These are phyloP conservation scores for Basipetospora chlamydospora DNA, from an alignment of 2,329 filamentous ascomycete genomes.

Conservation along the genomic window DNA sequence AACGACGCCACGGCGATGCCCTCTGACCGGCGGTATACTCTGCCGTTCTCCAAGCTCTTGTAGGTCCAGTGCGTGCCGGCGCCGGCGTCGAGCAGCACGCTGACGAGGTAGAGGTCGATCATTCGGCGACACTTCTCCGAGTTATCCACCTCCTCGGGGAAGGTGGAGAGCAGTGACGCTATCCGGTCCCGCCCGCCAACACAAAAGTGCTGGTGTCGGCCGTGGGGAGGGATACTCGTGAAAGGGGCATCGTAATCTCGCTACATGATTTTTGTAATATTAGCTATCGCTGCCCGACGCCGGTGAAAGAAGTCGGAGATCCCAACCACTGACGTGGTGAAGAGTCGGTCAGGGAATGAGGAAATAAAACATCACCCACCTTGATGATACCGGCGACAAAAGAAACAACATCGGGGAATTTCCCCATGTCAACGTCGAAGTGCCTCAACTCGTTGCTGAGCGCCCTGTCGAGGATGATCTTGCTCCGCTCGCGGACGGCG, in stretches of 20 bases:
- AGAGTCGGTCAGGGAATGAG: neutral
- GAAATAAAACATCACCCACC: constrained; percentile 41
- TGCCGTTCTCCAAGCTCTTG: constrained; percentile 78
- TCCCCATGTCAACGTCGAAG: constrained; percentile 76
- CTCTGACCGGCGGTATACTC: constrained; percentile 71
- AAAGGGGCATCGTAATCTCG: constrained; percentile 42
- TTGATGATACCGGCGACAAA: constrained; percentile 94
- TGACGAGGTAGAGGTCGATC: constrained; percentile 65
- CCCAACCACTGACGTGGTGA: no score
- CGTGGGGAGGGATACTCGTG: constrained; percentile 65
- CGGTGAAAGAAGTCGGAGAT: no score
- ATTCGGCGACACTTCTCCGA: constrained; percentile 61
- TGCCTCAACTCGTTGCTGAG: constrained; percentile 64
- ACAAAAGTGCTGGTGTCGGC: constrained; percentile 71
- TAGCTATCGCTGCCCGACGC: neutral
- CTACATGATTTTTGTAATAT: constrained; percentile 15
- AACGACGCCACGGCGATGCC: constrained; percentile 62
- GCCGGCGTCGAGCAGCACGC: constrained; percentile 73
- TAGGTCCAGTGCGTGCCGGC: constrained; percentile 87
- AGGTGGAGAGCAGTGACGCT: constrained; percentile 54
- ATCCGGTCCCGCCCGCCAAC: constrained; percentile 65
- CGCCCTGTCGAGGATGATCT: constrained; percentile 62
- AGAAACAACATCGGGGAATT: constrained; percentile 68
- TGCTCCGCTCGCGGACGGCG: constrained; percentile 68
- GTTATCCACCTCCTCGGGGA: constrained; percentile 53